These are phyloP conservation scores for Pulveroboletus sp. DNA, from an alignment of 768 basidiomycete species.

Conservation along the genomic window DNA sequence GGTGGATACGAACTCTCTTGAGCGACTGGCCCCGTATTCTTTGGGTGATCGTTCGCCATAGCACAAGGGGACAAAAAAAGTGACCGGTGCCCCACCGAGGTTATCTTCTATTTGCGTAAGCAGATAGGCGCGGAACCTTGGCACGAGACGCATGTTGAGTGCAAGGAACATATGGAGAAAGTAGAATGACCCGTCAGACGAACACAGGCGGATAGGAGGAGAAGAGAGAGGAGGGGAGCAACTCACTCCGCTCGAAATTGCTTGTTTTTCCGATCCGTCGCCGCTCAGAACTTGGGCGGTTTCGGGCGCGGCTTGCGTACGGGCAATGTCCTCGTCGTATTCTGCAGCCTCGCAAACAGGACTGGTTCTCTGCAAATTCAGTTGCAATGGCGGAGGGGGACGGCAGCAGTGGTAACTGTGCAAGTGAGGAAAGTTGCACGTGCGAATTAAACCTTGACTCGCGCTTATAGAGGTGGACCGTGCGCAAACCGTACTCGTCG, in stretches of 20 bases:
- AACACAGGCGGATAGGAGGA: background rate
- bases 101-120: slow-evolving; percentile 31
- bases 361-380: slow-evolving; percentile 9
- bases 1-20: slow-evolving; percentile 32
- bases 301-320: slow-evolving; percentile 12
- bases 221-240: background rate
- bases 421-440: slow-evolving; percentile 28
- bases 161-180: slow-evolving; percentile 6
- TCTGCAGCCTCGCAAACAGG: slow-evolving; percentile 4
- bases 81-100: slow-evolving; percentile 23
- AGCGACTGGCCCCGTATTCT: slow-evolving; percentile 35
- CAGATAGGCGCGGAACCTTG: slow-evolving; percentile 27
- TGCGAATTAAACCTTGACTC: slow-evolving; percentile 32
- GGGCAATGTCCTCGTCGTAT: slow-evolving; percentile 7
- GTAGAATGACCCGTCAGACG: slow-evolving; percentile 5
- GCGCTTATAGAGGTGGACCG: slow-evolving; percentile 26
- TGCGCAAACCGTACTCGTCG: slow-evolving; percentile 17
- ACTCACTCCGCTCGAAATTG: slow-evolving; percentile 39
- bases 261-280: slow-evolving; percentile 36
- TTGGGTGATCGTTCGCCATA: slow-evolving; percentile 33
- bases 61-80: slow-evolving; percentile 21
- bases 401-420: slow-evolving; percentile 26
- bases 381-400: slow-evolving; percentile 5
- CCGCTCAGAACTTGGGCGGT: slow-evolving; percentile 33
- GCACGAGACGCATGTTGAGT: slow-evolving; percentile 18